Evolutionary conservation across 768 basidiomycete genomes (phyloP).

Genomic region (Heimioporus sp.): DNA sequence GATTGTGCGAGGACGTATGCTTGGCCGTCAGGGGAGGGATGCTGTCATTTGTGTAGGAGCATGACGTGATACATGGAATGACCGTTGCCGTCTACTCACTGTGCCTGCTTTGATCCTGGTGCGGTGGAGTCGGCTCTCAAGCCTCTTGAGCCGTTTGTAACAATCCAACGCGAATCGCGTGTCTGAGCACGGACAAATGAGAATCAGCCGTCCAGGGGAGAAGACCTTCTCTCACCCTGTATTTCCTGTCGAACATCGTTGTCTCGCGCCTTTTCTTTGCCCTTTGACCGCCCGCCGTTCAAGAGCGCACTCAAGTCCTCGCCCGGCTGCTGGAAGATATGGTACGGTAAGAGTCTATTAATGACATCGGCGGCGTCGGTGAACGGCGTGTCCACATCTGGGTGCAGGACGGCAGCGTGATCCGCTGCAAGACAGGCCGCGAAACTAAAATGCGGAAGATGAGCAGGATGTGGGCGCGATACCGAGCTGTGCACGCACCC

Average conservation of each 20-base stretch:
- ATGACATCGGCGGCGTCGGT: slow-evolving; percentile 58
- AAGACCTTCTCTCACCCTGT: slow-evolving; percentile 40
- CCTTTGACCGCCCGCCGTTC: slow-evolving; percentile 39
- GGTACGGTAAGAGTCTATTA: slow-evolving; percentile 75
- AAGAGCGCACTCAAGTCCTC: slow-evolving; percentile 51
- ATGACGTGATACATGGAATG: not conserved
- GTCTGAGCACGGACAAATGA: slow-evolving; percentile 40
- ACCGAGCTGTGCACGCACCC: slow-evolving; percentile 41
- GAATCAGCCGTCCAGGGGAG: not conserved
- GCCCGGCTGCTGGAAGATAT: slow-evolving; percentile 72
- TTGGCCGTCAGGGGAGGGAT: slow-evolving; percentile 59
- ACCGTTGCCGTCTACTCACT: slow-evolving; percentile 36
- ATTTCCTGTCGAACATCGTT: slow-evolving; percentile 48
- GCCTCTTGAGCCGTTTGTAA: slow-evolving; percentile 50
- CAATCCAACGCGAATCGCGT: slow-evolving; percentile 71
- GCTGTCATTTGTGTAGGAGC: slow-evolving; percentile 38
- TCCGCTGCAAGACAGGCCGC: slow-evolving; percentile 56
- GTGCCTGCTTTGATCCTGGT: slow-evolving; percentile 53
- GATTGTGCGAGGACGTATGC: slow-evolving; percentile 61
- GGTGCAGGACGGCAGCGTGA: slow-evolving; percentile 56
- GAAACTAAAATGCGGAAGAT: slow-evolving; percentile 42
- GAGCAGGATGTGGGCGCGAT: slow-evolving; percentile 8
- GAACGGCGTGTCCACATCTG: slow-evolving; percentile 73
- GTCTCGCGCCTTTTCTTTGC: slow-evolving; percentile 58
- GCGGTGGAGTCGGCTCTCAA: slow-evolving; percentile 59